Evolutionary conservation across 768 basidiomycete genomes (phyloP), one percentile per base, ranked within the genome.

Genomic region (Leccinum disarticulatum): DNA sequence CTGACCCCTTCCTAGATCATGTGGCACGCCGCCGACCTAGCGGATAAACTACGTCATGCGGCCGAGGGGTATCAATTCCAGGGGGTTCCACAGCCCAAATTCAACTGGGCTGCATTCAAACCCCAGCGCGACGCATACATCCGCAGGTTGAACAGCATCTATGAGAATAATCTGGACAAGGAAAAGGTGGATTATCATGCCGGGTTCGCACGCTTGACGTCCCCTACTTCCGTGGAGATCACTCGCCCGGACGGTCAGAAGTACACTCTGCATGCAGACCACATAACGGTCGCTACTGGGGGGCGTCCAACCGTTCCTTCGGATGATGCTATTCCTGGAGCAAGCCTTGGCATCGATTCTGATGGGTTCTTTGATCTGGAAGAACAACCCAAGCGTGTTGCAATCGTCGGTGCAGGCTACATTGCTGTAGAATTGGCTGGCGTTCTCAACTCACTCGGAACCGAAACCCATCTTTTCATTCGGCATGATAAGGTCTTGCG

Each of bases 381-480:
- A 64, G 83, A 89, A 54, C 94, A 96, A 73, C 97, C 97, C 9
- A 92, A 89, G 75, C 85, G 94, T 59, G 95, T 97, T 31, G 95
- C 88, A 3, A 88, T 98, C 56, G 87, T 98, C 47, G 97, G 97
- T 50, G 97, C 97, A 14, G 97, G 97, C 1, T 99, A 99, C 74
- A 98, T 99, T 66, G 95, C 95, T 17, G 92, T 98, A 61, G 97
- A 99, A 76, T 86, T 99, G 50, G 93, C 96, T 5, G 97, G 97
- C 19, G 85, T 99, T 56, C 85, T 99, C 76, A 86, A 98, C 74
- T 81, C 91, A 7, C 85, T 97, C 57, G 94, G 95, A 22, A 83
- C 88, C 36, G 93, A 98, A 75, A 95, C 94, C 8, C 95, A 98
- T 71, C 75, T 98, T 64, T 73, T 98, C 73, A 98, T 98, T 65